phyloP scores from a whole-genome alignment of 2,329 filamentous ascomycete species.

The Herpomyces periplanetae region DNA sequence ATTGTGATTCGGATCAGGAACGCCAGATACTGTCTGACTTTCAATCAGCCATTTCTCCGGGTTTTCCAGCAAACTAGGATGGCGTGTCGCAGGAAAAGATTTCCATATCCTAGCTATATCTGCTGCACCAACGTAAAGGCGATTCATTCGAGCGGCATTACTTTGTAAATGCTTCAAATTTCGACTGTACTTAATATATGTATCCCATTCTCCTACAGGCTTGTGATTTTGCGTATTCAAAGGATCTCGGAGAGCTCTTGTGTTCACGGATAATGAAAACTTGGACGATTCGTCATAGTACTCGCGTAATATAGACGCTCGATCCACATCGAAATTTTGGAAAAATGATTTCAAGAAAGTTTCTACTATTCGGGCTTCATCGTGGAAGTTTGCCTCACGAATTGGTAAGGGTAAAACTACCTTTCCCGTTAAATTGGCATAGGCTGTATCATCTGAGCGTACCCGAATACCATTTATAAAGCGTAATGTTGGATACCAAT shows the following conservation, averaged over 20 bases:
- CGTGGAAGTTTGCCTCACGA: constrained; percentile 25
- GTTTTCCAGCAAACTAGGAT: constrained; percentile 26
- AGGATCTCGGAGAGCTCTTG: constrained; percentile 13
- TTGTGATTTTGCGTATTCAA: constrained; percentile 6
- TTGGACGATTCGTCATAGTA: constrained; percentile 37
- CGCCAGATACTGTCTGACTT: constrained; percentile 28
- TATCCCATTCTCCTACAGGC: constrained; percentile 21
- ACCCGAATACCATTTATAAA: constrained; percentile 34
- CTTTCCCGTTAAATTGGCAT: constrained; percentile 13
- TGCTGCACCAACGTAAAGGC: constrained; percentile 21
- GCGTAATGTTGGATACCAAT: constrained; percentile 47
- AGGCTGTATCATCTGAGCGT: constrained; percentile 26
- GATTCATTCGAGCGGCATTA: constrained; percentile 18
- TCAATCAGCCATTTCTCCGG: constrained; percentile 42
- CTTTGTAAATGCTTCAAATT: constrained; percentile 31
- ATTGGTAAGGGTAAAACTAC: constrained; percentile 18
- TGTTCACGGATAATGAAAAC: constrained; percentile 37
- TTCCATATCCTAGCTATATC: constrained; percentile 28
- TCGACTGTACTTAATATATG: constrained; percentile 35
- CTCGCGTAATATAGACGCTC: constrained; percentile 17
- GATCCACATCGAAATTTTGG: constrained; percentile 27
- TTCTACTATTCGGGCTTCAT: constrained; percentile 31
- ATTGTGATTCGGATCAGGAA: constrained; percentile 25
- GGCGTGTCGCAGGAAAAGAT: constrained; percentile 26
- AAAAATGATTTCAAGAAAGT: constrained; percentile 38